A percentile compares a stretch with the other conserved stretches of the same genome.
phyloP scores from a whole-genome alignment of 75 land plant species.

The Pinus tabuliformis region DNA sequence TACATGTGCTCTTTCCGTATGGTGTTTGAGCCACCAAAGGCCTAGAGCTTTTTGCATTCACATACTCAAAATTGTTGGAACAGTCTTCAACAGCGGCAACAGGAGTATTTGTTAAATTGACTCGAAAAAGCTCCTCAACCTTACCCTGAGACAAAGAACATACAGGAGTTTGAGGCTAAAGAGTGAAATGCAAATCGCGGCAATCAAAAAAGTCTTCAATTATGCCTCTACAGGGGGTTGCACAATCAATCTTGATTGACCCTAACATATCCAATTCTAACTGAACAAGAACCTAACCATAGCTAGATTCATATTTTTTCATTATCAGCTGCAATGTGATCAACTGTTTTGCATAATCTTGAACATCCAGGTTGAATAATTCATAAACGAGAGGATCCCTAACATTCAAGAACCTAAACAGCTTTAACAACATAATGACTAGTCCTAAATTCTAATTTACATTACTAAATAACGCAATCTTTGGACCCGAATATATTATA shows the following conservation, averaged over 20 bases:
- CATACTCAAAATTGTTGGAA: conserved; percentile 33
- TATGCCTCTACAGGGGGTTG: not conserved
- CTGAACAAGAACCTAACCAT: not conserved
- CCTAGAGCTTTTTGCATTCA: conserved; percentile 35
- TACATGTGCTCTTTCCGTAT: conserved; percentile 41
- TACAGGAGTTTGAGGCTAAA: not conserved
- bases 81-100: conserved; percentile 64
- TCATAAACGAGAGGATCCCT: no score
- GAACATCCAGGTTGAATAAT: no score
- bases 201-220: not conserved
- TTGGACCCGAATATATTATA: no score
- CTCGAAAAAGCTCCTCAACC: conserved; percentile 50
- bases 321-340: not conserved
- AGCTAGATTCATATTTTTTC: not conserved
- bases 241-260: not conserved
- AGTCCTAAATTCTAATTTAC: no score
- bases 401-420: no score
- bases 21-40: conserved; percentile 38
- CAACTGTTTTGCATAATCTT: not conserved
- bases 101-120: conserved; percentile 32
- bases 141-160: conserved; percentile 35
- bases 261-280: not conserved
- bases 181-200: not conserved
- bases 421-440: no score
- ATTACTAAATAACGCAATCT: no score